phyloP scores from a whole-genome alignment of 2,329 filamentous ascomycete species.

The Leptographium flavum region DNA sequence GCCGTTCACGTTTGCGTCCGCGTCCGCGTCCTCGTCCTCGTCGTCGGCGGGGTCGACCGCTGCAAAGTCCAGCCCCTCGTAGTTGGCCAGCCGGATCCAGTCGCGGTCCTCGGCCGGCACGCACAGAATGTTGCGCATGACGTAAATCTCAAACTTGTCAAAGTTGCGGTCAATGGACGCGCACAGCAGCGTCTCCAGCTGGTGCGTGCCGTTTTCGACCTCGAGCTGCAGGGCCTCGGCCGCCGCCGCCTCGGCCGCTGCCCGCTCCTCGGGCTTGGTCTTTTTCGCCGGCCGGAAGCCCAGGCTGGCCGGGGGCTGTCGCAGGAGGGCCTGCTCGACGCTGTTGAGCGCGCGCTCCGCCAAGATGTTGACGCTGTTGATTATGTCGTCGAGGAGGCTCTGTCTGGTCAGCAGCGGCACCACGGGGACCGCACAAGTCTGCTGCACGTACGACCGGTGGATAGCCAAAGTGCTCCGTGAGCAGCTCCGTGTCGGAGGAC shows the following conservation, averaged over 20 bases:
- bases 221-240: conserved; percentile 46
- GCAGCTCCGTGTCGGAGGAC: conserved; percentile 44
- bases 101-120: conserved; percentile 54
- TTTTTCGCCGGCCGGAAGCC: conserved; percentile 52
- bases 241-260: conserved; percentile 12
- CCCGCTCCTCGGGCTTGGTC: conserved; percentile 13
- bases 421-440: not conserved
- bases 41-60: conserved; percentile 10
- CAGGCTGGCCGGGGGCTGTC: conserved; percentile 57
- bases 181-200: conserved; percentile 70
- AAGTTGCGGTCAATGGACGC: conserved; percentile 74
- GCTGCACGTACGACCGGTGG: conserved; percentile 64
- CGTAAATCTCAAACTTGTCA: conserved; percentile 79
- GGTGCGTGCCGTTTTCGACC: conserved; percentile 77
- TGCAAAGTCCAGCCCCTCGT: conserved; percentile 49
- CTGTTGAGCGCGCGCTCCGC: conserved; percentile 81
- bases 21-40: not conserved
- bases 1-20: not conserved
- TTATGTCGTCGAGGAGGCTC: conserved; percentile 94
- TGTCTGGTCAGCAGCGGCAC: conserved; percentile 20
- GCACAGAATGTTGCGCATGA: conserved; percentile 70
- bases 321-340: conserved; percentile 68
- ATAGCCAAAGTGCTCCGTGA: conserved; percentile 93
- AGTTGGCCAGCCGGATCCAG: conserved; percentile 75
- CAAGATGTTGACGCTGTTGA: conserved; percentile 90